Conservation (phyloP, 805 yeast genomes). For the Candida namnaoensis region DNA sequence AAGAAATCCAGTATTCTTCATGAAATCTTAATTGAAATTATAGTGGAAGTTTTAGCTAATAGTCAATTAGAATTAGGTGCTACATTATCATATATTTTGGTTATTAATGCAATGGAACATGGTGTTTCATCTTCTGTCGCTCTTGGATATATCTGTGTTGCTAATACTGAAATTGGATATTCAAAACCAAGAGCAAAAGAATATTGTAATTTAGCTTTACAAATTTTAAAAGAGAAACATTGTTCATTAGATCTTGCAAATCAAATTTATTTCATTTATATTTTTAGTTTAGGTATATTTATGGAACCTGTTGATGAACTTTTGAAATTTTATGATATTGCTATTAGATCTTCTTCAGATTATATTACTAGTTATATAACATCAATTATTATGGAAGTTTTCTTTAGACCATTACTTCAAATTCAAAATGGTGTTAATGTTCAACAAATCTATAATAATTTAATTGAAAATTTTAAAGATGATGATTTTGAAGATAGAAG, state of each 20-base stretch:
- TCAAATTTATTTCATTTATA: conserved; percentile 32
- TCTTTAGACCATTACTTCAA: conserved; percentile 8
- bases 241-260: conserved; percentile 27
- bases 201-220: conserved; percentile 29
- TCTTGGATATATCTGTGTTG: conserved; percentile 29
- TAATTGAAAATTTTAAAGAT: conserved; percentile 5
- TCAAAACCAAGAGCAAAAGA: conserved; percentile 31
- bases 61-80: conserved; percentile 20
- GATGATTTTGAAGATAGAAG: conserved; percentile 5
- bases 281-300: conserved; percentile 30
- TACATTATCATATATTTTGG: conserved; percentile 24
- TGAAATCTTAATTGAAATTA: conserved; percentile 30
- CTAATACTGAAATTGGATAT: conserved; percentile 23
- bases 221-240: conserved; percentile 24
- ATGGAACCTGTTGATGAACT: conserved; percentile 30
- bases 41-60: conserved; percentile 23
- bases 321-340: conserved; percentile 19
- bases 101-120: conserved; percentile 25
- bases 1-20: conserved; percentile 23
- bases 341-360: conserved; percentile 12
- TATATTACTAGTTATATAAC: conserved; percentile 4
- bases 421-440: conserved; percentile 6
- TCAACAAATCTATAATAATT: conserved; percentile 5
- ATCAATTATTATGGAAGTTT: conserved; percentile 8
- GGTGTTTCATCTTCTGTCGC: conserved; percentile 33